phyloP scores from a whole-genome alignment of 1,284 basidiomycete species.

The Cerioporus squamosus region DNA sequence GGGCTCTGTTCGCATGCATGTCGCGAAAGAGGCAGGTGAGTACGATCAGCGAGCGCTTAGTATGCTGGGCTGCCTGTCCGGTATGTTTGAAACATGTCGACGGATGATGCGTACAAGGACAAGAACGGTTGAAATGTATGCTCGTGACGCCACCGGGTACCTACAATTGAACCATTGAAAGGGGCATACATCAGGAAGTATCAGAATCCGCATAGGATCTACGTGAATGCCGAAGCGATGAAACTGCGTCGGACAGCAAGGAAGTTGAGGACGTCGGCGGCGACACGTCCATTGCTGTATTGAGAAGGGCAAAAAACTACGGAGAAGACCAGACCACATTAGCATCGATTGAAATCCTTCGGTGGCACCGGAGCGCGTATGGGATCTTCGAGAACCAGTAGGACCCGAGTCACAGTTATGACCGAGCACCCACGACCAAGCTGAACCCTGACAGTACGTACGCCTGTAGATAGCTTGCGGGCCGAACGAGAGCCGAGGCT shows the following conservation, averaged over 20 bases:
- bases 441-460: not conserved
- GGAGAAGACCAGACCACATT: not conserved
- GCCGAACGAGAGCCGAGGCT: not conserved
- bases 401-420: not conserved
- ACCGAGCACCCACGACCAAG: not conserved
- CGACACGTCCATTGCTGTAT: not conserved
- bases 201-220: not conserved
- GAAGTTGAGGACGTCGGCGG: not conserved
- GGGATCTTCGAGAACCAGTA: not conserved
- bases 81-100: too few relatives aligned
- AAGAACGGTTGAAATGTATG: not conserved
- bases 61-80: too few relatives aligned
- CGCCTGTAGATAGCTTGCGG: not conserved
- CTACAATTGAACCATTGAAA: not conserved
- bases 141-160: not conserved
- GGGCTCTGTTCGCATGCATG: constrained; percentile 3
- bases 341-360: not conserved
- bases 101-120: not conserved
- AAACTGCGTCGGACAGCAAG: not conserved
- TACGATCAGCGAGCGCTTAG: constrained; percentile 17
- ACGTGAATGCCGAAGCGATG: not conserved
- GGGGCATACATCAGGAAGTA: not conserved
- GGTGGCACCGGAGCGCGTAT: too few relatives aligned
- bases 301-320: not conserved
- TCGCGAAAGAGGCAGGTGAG: constrained; percentile 16